Conservation (phyloP, 2,329 filamentous ascomycete genomes). For the Trichoderma cornu-damae region DNA sequence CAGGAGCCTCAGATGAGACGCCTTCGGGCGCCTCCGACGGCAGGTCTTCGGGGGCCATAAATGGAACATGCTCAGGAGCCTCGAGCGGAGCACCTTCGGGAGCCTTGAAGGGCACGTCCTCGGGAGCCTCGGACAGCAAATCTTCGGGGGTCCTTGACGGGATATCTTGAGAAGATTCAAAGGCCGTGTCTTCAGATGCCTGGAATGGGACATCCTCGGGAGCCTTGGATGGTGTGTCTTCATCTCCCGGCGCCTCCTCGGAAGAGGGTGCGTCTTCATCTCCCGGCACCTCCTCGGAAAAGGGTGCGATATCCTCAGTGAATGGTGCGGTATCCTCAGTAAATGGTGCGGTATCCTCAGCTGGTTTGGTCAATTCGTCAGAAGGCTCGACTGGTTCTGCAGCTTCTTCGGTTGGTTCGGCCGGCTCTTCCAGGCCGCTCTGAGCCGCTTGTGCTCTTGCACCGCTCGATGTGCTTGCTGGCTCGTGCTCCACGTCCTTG, state of each 20-base stretch:
- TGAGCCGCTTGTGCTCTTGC: neutral
- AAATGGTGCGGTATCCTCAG: neutral
- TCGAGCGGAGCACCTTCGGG: neutral
- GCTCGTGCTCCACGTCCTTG: neutral
- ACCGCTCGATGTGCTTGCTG: neutral
- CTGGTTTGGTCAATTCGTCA: neutral
- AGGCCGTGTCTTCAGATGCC: neutral
- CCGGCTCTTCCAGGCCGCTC: neutral
- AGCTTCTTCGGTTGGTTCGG: neutral
- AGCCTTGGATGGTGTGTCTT: neutral
- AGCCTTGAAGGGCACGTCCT: neutral
- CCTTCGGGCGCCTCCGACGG: slow-evolving; percentile 1
- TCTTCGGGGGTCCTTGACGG: neutral
- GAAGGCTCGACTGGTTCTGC: neutral
- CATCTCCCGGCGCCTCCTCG: neutral
- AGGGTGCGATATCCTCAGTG: no score
- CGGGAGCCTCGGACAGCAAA: neutral
- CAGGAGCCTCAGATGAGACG: neutral
- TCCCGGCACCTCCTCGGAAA: neutral
- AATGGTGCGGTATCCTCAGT: neutral
- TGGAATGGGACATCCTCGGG: slow-evolving; percentile 4
- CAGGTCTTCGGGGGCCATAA: neutral
- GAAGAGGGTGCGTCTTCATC: neutral
- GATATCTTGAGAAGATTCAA: neutral
- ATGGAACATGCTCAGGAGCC: neutral